A percentile compares a stretch with the other conserved stretches of the same genome.
Evolutionary conservation across 2,329 filamentous ascomycete genomes (phyloP).

Genomic region (Fusarium circinatum): DNA sequence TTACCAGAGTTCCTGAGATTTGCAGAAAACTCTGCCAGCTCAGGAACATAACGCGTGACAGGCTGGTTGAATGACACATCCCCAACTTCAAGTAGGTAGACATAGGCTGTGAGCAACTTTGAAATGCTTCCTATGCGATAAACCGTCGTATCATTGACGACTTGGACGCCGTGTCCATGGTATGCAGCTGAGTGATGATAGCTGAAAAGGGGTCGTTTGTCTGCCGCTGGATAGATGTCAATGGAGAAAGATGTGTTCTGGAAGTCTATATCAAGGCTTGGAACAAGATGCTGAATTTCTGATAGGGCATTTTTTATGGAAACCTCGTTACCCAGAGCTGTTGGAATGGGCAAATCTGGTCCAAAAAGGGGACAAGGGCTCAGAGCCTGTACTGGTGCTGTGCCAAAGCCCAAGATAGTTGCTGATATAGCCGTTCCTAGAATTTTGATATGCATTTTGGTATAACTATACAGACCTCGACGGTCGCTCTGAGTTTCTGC

Average conservation of each 20-base stretch:
- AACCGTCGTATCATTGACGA: background rate
- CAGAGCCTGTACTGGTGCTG: background rate
- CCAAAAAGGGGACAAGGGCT: background rate
- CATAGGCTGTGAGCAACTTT: background rate
- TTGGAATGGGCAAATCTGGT: background rate
- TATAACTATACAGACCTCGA: background rate
- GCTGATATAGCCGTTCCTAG: background rate
- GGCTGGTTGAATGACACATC: background rate
- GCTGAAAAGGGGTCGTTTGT: background rate
- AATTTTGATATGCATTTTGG: background rate
- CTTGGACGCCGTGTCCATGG: background rate
- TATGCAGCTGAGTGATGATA: background rate
- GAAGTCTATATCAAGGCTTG: background rate
- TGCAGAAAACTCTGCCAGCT: background rate
- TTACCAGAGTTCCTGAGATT: too few relatives aligned
- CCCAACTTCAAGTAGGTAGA: background rate
- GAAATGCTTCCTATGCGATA: conserved; percentile 17
- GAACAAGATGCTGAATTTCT: background rate
- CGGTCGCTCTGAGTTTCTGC: fast-evolving
- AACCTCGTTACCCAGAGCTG: background rate
- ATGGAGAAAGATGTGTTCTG: background rate
- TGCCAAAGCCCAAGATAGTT: background rate
- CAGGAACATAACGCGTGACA: background rate
- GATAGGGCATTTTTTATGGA: background rate
- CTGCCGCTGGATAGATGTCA: background rate